A percentile compares a stretch with the other conserved stretches of the same genome.
These are phyloP conservation scores for Pseudozyma flocculosa DNA, from an alignment of 1,284 basidiomycete species.

Conservation along the genomic window DNA sequence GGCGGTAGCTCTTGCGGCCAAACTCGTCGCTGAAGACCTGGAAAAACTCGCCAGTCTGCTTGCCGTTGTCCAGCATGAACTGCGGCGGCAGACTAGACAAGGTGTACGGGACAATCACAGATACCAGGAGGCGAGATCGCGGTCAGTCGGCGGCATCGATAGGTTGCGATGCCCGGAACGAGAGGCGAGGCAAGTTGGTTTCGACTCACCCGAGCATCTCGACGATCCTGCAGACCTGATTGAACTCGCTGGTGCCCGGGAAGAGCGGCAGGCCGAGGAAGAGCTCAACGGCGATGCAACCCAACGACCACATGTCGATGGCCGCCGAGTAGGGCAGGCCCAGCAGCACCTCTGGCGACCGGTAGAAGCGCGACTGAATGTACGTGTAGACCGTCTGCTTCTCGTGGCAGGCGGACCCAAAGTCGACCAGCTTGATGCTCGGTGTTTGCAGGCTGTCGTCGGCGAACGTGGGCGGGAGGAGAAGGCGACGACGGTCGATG, in stretches of 20 bases:
- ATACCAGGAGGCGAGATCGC: too few species aligned
- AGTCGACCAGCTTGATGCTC: conserved; percentile 98
- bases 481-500: too few species aligned
- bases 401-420: conserved; percentile 97
- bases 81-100: conserved; percentile 73
- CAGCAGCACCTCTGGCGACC: conserved; percentile 93
- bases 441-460: conserved; percentile 81
- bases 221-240: conserved; percentile 92
- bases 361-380: conserved; percentile 98
- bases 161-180: too few species aligned
- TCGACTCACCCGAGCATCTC: conserved; percentile 95
- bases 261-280: conserved; percentile 95
- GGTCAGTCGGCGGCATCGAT: too few species aligned
- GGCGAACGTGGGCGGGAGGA: background rate
- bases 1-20: conserved; percentile 80
- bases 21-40: conserved; percentile 75
- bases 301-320: conserved; percentile 94
- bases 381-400: conserved; percentile 99
- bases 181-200: too few species aligned
- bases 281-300: conserved; percentile 94
- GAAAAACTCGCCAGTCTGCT: conserved; percentile 94
- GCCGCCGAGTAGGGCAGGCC: conserved; percentile 90
- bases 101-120: background rate
- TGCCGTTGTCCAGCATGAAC: conserved; percentile 93
- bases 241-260: conserved; percentile 98